Conservation (phyloP, 192 early-diverging fungal genomes). For the Gaertneriomyces semiglobifer region DNA sequence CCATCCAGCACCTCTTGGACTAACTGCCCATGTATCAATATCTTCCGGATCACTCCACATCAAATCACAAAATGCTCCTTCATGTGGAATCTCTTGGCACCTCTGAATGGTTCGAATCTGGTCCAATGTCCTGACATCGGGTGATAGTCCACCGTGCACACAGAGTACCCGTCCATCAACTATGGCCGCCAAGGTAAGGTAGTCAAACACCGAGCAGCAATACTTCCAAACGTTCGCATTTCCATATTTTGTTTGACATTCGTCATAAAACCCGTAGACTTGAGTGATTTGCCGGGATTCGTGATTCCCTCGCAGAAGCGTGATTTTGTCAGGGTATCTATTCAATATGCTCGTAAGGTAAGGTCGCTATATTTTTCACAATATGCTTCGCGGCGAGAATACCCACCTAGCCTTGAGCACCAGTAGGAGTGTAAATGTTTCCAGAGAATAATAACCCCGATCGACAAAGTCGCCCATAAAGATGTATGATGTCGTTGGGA, state of each 20-base stretch:
- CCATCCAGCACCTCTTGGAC: slow-evolving; percentile 92
- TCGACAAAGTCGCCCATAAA: slow-evolving; percentile 99
- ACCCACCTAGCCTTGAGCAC: slow-evolving; percentile 83
- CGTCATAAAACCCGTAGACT: slow-evolving; percentile 94
- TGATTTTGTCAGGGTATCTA: slow-evolving; percentile 95
- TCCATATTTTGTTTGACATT: slow-evolving; percentile 91
- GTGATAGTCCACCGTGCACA: slow-evolving; percentile 90
- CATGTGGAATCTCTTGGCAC: slow-evolving; percentile 93
- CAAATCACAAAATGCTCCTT: slow-evolving; percentile 89
- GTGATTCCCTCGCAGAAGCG: slow-evolving; percentile 92
- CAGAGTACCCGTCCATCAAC: slow-evolving; percentile 91
- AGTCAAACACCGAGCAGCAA: slow-evolving; percentile 92
- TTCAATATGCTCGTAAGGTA: neutral
- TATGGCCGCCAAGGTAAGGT: slow-evolving; percentile 85
- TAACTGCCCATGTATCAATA: slow-evolving; percentile 87
- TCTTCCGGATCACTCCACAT: slow-evolving; percentile 98
- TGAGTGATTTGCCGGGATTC: slow-evolving; percentile 97
- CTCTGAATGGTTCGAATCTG: slow-evolving; percentile 93
- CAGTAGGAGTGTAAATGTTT: slow-evolving; percentile 92
- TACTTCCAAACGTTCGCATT: slow-evolving; percentile 96
- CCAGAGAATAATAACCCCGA: slow-evolving; percentile 95
- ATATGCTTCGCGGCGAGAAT: slow-evolving; percentile 15
- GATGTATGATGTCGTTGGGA: slow-evolving; percentile 92
- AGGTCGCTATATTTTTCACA: slow-evolving; percentile 13
- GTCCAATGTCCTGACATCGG: slow-evolving; percentile 88